Evolutionary conservation across 2,329 filamentous ascomycete species (phyloP).

Genomic region (Exophiala bonariae): DNA sequence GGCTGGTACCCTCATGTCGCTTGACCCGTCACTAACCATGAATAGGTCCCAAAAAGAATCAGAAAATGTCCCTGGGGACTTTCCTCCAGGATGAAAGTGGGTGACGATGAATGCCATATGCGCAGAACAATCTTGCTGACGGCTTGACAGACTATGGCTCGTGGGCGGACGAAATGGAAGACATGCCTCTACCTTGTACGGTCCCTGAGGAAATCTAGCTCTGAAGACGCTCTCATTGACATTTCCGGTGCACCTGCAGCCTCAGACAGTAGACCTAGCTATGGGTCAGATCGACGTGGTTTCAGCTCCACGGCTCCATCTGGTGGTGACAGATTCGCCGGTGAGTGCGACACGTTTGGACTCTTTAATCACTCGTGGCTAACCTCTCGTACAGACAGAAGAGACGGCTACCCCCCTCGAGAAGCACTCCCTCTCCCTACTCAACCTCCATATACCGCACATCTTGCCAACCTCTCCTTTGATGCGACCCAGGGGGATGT

Average conservation of each 20-base stretch:
- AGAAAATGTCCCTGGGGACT: slow-evolving; percentile 97
- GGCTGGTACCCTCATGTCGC: background rate
- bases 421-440: slow-evolving; percentile 84
- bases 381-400: slow-evolving; percentile 29
- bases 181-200: slow-evolving; percentile 71
- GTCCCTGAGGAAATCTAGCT: slow-evolving; percentile 33
- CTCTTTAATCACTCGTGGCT: background rate
- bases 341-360: slow-evolving; percentile 20
- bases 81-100: slow-evolving; percentile 91
- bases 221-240: slow-evolving; percentile 6
- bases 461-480: slow-evolving; percentile 95
- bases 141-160: slow-evolving; percentile 68
- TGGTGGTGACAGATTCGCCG: slow-evolving; percentile 38
- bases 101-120: slow-evolving; percentile 37
- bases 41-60: slow-evolving; percentile 85
- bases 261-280: slow-evolving; percentile 45
- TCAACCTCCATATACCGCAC: slow-evolving; percentile 91
- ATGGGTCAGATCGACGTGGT: slow-evolving; percentile 51
- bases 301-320: slow-evolving; percentile 37
- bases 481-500: slow-evolving; percentile 84
- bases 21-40: slow-evolving; percentile 7
- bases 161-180: slow-evolving; percentile 99
- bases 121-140: slow-evolving; percentile 29
- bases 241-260: slow-evolving; percentile 26
- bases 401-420: slow-evolving; percentile 57